Evolutionary conservation across 208 protist species (phyloP).

Genomic region (Zelonia costaricensis): DNA sequence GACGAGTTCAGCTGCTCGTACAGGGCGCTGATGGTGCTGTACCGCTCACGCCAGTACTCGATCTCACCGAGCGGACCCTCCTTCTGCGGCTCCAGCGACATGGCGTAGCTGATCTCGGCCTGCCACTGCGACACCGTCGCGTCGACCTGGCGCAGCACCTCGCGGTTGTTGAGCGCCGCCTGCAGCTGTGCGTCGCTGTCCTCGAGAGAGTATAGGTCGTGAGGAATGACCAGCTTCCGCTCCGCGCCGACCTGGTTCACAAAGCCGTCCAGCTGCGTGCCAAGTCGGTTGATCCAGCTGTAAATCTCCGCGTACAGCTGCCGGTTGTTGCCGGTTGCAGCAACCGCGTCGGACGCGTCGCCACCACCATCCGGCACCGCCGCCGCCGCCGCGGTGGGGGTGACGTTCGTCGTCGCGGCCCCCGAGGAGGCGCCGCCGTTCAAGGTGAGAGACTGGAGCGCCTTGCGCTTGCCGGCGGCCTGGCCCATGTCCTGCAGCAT

Average conservation of each 20-base stretch:
- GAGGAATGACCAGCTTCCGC: slow-evolving; percentile 86
- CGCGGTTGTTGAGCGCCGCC: slow-evolving; percentile 81
- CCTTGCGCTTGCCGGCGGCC: slow-evolving; percentile 30
- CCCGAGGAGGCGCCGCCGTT: slow-evolving; percentile 10
- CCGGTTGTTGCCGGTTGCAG: slow-evolving; percentile 42
- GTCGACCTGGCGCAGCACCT: slow-evolving; percentile 88
- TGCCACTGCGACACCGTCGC: slow-evolving; percentile 90
- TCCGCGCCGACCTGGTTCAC: slow-evolving; percentile 90
- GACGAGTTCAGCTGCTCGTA: slow-evolving; percentile 97
- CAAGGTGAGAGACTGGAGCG: slow-evolving; percentile 13
- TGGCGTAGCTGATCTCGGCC: slow-evolving; percentile 87
- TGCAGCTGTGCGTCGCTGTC: slow-evolving; percentile 76
- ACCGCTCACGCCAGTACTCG: slow-evolving; percentile 97
- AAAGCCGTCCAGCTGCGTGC: slow-evolving; percentile 87
- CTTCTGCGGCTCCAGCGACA: slow-evolving; percentile 91
- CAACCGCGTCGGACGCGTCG: slow-evolving; percentile 13
- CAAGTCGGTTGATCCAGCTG: slow-evolving; percentile 84
- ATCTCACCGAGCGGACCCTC: slow-evolving; percentile 97
- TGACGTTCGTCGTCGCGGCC: background rate
- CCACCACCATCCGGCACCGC: background rate
- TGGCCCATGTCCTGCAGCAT: slow-evolving; percentile 75
- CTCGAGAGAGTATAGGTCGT: slow-evolving; percentile 73
- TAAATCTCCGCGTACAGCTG: slow-evolving; percentile 87
- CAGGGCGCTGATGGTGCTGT: slow-evolving; percentile 94
- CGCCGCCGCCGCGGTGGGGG: background rate